A percentile compares a stretch with the other conserved stretches of the same genome.
Evolutionary conservation across 2,329 filamentous ascomycete genomes (phyloP).

Genomic region (Aspergillus floridensis): DNA sequence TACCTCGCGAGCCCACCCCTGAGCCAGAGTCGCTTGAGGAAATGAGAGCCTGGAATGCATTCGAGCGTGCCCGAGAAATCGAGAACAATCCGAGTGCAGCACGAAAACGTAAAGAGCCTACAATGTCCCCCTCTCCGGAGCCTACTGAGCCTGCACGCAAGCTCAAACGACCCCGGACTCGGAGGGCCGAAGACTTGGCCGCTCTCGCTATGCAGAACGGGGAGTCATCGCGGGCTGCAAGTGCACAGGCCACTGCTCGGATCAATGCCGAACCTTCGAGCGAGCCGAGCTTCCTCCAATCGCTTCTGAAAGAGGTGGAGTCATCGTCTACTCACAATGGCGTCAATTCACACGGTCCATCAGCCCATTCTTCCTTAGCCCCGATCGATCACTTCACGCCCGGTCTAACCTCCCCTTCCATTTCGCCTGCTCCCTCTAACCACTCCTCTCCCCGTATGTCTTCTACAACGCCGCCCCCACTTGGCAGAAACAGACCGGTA

Average conservation of each 20-base stretch:
- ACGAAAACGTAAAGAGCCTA: slow-evolving; percentile 53
- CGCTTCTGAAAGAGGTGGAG: slow-evolving; percentile 84
- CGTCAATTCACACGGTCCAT: slow-evolving; percentile 30
- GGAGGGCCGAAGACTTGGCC: slow-evolving; percentile 58
- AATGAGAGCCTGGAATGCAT: slow-evolving; percentile 80
- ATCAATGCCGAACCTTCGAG: slow-evolving; percentile 41
- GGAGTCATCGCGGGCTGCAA: slow-evolving; percentile 38
- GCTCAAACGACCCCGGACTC: slow-evolving; percentile 81
- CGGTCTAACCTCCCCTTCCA: slow-evolving; percentile 42
- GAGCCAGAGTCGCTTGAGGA: slow-evolving; percentile 76
- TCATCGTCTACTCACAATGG: slow-evolving; percentile 40
- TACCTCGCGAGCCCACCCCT: slow-evolving; percentile 43
- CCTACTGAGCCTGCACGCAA: slow-evolving; percentile 72
- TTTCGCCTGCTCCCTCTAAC: slow-evolving; percentile 42
- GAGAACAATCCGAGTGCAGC: slow-evolving; percentile 51
- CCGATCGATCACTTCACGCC: slow-evolving; percentile 37
- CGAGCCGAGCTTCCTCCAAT: slow-evolving; percentile 78
- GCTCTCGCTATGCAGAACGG: slow-evolving; percentile 45
- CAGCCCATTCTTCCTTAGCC: slow-evolving; percentile 37
- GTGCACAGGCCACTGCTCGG: slow-evolving; percentile 32
- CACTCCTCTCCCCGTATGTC: slow-evolving; percentile 40
- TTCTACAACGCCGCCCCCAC: slow-evolving; percentile 40
- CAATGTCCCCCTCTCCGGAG: slow-evolving; percentile 74
- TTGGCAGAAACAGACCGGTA: slow-evolving; percentile 32
- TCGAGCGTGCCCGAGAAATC: slow-evolving; percentile 77